These are phyloP conservation scores for Paraphoma chrysanthemicola DNA, from an alignment of 2,329 filamentous ascomycete genomes.

Conservation along the genomic window DNA sequence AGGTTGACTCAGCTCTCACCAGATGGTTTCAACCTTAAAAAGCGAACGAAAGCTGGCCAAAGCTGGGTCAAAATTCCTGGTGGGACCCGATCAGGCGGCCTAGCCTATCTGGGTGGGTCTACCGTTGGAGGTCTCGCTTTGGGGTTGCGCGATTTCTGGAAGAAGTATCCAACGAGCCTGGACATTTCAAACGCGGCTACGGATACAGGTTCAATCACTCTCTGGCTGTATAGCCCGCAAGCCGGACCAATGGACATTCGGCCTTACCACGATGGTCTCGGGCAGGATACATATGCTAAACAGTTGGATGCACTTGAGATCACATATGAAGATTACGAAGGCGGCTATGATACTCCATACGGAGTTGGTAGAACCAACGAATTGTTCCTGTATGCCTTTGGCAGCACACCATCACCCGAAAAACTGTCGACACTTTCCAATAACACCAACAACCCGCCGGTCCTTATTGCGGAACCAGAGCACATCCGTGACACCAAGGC, in stretches of 20 bases:
- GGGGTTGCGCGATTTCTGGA: constrained; percentile 68
- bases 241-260: constrained; percentile 64
- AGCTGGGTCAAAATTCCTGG: constrained; percentile 66
- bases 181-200: constrained; percentile 61
- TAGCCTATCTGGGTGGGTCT: constrained; percentile 66
- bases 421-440: constrained; percentile 54
- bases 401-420: constrained; percentile 59
- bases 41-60: constrained; percentile 64
- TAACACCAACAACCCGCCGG: constrained; percentile 60
- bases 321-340: constrained; percentile 69
- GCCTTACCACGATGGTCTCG: constrained; percentile 65
- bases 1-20: constrained; percentile 64
- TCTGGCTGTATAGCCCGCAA: constrained; percentile 67
- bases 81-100: constrained; percentile 62
- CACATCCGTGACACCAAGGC: constrained; percentile 62
- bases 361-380: constrained; percentile 67
- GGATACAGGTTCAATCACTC: constrained; percentile 60
- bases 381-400: constrained; percentile 61
- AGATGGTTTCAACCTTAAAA: constrained; percentile 67
- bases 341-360: constrained; percentile 62
- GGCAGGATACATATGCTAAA: constrained; percentile 62
- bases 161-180: constrained; percentile 65
- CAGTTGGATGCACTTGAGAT: constrained; percentile 67
- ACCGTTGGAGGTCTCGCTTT: constrained; percentile 65
- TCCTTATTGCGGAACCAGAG: constrained; percentile 56